These are phyloP conservation scores for Tuber indicum DNA, from an alignment of 495 filamentous ascomycete genomes.

Conservation along the genomic window DNA sequence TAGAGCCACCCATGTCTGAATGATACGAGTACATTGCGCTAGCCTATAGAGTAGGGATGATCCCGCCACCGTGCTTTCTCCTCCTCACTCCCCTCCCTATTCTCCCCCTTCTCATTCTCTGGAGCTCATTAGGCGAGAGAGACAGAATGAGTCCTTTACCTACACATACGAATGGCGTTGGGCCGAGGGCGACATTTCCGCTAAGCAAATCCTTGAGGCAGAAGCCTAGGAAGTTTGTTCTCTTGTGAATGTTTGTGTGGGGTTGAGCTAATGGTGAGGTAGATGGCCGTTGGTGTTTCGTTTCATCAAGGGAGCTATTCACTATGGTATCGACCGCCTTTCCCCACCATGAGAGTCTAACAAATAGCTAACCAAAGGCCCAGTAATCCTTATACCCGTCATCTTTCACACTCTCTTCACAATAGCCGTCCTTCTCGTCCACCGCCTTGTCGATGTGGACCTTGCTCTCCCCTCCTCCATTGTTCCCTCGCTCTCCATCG, in stretches of 20 bases:
- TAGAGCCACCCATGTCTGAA: neutral
- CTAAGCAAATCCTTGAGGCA: slow-evolving; percentile 50
- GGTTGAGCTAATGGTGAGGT: slow-evolving; percentile 4
- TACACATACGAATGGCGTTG: slow-evolving; percentile 4
- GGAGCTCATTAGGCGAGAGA: neutral
- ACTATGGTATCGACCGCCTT: slow-evolving; percentile 45
- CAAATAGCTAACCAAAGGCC: neutral
- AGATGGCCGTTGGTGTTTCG: slow-evolving; percentile 69
- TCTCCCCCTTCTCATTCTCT: neutral
- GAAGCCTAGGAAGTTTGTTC: slow-evolving; percentile 53
- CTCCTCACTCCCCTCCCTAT: neutral
- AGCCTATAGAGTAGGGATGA: neutral
- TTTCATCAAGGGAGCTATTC: slow-evolving; percentile 70
- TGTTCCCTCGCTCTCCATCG: slow-evolving; percentile 70
- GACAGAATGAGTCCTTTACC: neutral
- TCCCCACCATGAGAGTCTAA: neutral
- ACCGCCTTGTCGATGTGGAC: slow-evolving; percentile 51
- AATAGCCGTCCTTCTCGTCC: slow-evolving; percentile 57
- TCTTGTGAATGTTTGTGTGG: neutral
- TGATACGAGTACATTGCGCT: neutral
- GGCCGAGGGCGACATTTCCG: slow-evolving; percentile 44
- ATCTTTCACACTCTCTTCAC: slow-evolving; percentile 59
- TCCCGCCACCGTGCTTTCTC: neutral
- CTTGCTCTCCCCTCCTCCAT: slow-evolving; percentile 61
- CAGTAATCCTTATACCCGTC: slow-evolving; percentile 58